Evolutionary conservation across 805 yeast species (phyloP).

Genomic region (Blastobotrys americana): DNA sequence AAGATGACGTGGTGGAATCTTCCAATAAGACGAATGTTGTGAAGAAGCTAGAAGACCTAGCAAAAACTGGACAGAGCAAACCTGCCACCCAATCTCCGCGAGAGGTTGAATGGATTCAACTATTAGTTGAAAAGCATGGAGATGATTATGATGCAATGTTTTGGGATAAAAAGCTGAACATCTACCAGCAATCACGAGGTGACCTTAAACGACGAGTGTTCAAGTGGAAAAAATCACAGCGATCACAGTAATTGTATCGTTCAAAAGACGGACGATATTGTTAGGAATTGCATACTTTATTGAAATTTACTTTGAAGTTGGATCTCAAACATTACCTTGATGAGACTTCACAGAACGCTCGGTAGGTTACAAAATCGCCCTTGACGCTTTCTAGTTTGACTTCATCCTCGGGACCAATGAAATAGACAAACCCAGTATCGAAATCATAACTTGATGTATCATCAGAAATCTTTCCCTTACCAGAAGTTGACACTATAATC

Average conservation of each 20-base stretch:
- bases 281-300: neutral
- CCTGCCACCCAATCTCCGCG: conserved; percentile 59
- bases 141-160: conserved; percentile 85
- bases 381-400: conserved; percentile 42
- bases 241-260: conserved; percentile 23
- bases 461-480: conserved; percentile 52
- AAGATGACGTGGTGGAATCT: conserved; percentile 17
- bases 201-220: conserved; percentile 65
- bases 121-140: conserved; percentile 68
- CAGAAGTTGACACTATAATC: conserved; percentile 75
- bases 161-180: conserved; percentile 82
- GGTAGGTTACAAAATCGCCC: conserved; percentile 62
- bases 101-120: conserved; percentile 65
- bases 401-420: conserved; percentile 70
- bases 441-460: conserved; percentile 37
- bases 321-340: too few relatives aligned
- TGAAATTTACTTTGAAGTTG: too few relatives aligned
- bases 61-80: conserved; percentile 36
- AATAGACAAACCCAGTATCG: conserved; percentile 71
- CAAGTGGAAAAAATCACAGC: conserved; percentile 56
- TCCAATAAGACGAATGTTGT: conserved; percentile 59
- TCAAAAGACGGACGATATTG: neutral
- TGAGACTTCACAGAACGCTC: conserved; percentile 55
- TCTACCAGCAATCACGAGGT: conserved; percentile 77
- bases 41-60: conserved; percentile 57